Evolutionary conservation across 1,284 basidiomycete species (phyloP), one percentile per base, ranked within the genome.

Genomic region (Pisolithus thermaeus): DNA sequence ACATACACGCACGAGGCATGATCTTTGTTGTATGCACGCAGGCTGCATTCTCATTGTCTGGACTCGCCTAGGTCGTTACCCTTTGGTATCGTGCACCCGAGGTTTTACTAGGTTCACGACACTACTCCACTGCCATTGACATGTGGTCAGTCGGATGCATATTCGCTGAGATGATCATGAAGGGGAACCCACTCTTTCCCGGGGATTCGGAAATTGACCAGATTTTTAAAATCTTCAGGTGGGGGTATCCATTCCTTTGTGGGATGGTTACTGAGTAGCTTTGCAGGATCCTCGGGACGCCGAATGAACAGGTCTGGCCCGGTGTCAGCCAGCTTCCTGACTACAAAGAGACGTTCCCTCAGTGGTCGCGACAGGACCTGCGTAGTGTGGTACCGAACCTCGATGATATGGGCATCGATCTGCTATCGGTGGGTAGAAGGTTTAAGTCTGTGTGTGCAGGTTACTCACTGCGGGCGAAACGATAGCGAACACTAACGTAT

Each of bases 201-300:
- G 96, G 97, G 8, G 96, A 99, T 73, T 97, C 94, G 27, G 96
- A 99, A 72, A 99, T 99, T 63, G 96, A 99, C 73, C 95, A 99
- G 74, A 99, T 99, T 61, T 99, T 98, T 82, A 92, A 94, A 72
- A 99, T 98, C 65, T 99, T 99, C 80, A 83, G 90, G 92, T 91
- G 56, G 52, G 78, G 62, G 27, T 11, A 25, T 16, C 39, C 42
- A 3, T 44, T 38, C n/a, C 35, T n/a, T 20, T 8, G 16, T 20
- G 23, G 2, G 39, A 35, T 35, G 18, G 28, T 25, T 22, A 47
- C 57, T 61, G 41, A 58, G 25, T 53, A 47, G 25, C 25, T n/a
- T 9, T 12, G 23, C 53, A 95, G 93, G 63, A 79, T 95, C 32
- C 79, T 97, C 47, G 96, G 96, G 20, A 99, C 97, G n/a, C 96